Base-by-base conservation (phyloP, 2,329 filamentous ascomycete genomes). In the Fusarium burgessii region DNA sequence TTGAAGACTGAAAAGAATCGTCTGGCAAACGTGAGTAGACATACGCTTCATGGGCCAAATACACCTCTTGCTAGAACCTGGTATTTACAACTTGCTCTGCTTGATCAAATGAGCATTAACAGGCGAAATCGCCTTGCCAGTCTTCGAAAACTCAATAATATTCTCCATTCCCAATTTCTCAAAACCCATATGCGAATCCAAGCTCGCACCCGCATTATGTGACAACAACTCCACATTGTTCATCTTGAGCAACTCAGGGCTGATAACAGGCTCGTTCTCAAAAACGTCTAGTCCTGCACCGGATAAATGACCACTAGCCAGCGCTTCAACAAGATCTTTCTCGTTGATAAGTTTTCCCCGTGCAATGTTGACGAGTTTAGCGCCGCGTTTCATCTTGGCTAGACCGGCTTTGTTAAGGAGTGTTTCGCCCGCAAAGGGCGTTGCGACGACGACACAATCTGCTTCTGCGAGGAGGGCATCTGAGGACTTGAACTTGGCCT, bases 281-380 rank as follows among this genome's bases (percentile, higher is more conserved):
- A 88, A 93, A 25, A 93, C 91, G 73, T 93, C 91, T 1, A 93
- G 82, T 6, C 91, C 91, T 5, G 83, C 88, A 0, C 88, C 90
- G 54, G 85, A 86, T 9, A 93, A 88, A n/a, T 76, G 71, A 1
- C 91, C 91, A 33, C 82, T 86, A 49, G 91, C 84, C 3, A 93
- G 82, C 0, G 91, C 91, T 52, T 88, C 82, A 3, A 92, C 91
- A 13, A 93, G 85, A 0, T 91, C 91, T 6, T 83, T 89, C 79
- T 93, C 91, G 64, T 93, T 89, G 63, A 93, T 90, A 32, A 93
- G 87, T n/a, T 90, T 90, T 3, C 91, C 91, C 11, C 91, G 86
- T 2, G 91, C 91, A 4, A 91, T 93, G 78, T 93, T 93, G 70
- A 93, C 85, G 23, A 93, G 85, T 6, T 92, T 86, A 5, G 91